Evolutionary conservation across 192 early-diverging fungal species (phyloP).

Genomic region (Gonapodya prolifera): DNA sequence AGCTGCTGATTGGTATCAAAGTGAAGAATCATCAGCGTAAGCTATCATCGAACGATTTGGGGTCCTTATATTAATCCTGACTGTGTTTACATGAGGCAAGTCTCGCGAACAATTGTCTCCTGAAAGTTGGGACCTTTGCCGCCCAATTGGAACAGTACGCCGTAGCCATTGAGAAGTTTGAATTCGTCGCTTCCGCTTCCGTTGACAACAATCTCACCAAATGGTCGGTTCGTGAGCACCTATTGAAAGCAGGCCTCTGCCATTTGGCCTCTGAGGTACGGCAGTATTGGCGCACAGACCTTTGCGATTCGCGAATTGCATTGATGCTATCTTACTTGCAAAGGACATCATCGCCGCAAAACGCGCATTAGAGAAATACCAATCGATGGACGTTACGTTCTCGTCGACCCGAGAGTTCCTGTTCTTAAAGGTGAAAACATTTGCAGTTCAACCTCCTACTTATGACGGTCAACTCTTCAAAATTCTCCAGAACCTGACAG

Average conservation of each 20-base stretch:
- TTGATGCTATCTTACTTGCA: neutral
- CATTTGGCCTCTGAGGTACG: slow-evolving; percentile 64
- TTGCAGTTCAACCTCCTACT: neutral
- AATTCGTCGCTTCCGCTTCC: slow-evolving; percentile 65
- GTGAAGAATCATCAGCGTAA: slow-evolving; percentile 81
- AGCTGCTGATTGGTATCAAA: slow-evolving; percentile 88
- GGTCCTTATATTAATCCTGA: neutral
- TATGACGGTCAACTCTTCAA: neutral
- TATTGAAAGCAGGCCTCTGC: slow-evolving; percentile 91
- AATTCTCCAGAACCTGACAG: slow-evolving; percentile 45
- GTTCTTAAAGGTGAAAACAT: slow-evolving; percentile 33
- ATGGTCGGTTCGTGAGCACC: slow-evolving; percentile 94
- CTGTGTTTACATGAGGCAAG: slow-evolving; percentile 18
- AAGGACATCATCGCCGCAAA: slow-evolving; percentile 66
- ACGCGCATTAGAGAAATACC: slow-evolving; percentile 70
- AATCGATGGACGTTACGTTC: slow-evolving; percentile 80
- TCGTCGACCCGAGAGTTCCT: slow-evolving; percentile 68
- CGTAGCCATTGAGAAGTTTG: slow-evolving; percentile 81
- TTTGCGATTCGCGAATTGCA: neutral
- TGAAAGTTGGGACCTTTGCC: slow-evolving; percentile 86
- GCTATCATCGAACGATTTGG: slow-evolving; percentile 4
- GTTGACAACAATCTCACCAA: slow-evolving; percentile 85
- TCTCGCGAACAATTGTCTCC: slow-evolving; percentile 73
- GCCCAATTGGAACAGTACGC: slow-evolving; percentile 81
- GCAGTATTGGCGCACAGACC: neutral